These are phyloP conservation scores for Cutaneotrichosporon dermatis DNA, from an alignment of 1,284 basidiomycete species.

Conservation along the genomic window DNA sequence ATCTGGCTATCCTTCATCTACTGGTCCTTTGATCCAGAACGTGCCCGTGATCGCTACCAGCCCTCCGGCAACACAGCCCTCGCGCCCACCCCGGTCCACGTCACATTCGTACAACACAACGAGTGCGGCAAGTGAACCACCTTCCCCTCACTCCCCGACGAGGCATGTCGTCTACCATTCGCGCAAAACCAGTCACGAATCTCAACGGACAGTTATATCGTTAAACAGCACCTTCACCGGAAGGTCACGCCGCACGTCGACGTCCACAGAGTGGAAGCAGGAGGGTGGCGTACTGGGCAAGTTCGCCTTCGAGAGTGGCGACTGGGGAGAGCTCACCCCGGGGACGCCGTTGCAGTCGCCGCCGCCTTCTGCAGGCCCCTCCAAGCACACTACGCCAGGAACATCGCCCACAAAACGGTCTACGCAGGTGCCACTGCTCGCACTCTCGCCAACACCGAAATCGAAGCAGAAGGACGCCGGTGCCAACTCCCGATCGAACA, in stretches of 20 bases:
- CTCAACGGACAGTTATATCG: slow-evolving; percentile 15
- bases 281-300: slow-evolving; percentile 20
- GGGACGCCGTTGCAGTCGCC: not conserved
- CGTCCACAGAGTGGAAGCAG: slow-evolving; percentile 13
- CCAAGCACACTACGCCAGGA: not conserved
- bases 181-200: not conserved
- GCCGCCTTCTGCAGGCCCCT: not conserved
- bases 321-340: slow-evolving; percentile 3
- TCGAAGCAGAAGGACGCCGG: not conserved
- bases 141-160: not conserved
- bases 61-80: too few species aligned
- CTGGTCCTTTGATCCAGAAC: too few species aligned
- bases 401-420: not conserved
- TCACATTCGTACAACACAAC: too few species aligned
- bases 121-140: too few species aligned
- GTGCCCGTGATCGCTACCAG: too few species aligned
- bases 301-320: slow-evolving; percentile 15
- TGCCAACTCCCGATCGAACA: not conserved
- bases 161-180: not conserved
- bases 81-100: too few species aligned
- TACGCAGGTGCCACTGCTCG: not conserved
- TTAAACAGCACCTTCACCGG: slow-evolving; percentile 16
- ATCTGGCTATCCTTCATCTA: too few species aligned
- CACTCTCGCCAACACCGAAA: not conserved
- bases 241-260: slow-evolving; percentile 1